A percentile compares a stretch with the other conserved stretches of the same genome.
These are phyloP conservation scores for Hibiscus trionum DNA, from an alignment of 345 rosid genomes.

Conservation along the genomic window DNA sequence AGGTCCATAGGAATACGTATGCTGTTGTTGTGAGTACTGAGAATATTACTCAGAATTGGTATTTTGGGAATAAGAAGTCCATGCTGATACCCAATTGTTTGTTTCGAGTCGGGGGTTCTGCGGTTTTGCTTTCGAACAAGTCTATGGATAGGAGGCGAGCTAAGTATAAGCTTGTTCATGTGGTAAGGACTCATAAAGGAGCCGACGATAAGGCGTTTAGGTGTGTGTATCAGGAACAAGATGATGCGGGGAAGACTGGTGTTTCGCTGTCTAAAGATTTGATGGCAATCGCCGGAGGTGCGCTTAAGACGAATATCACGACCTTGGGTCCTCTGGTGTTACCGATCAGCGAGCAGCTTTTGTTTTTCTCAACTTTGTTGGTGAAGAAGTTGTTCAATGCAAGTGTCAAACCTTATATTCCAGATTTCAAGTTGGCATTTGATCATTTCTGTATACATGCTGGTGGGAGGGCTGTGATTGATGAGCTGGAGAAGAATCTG, in stretches of 20 bases:
- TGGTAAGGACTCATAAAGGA: conserved; percentile 63
- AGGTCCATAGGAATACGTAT: conserved; percentile 55
- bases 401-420: conserved; percentile 46
- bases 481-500: conserved; percentile 53
- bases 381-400: conserved; percentile 37
- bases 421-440: conserved; percentile 51
- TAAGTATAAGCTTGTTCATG: conserved; percentile 55
- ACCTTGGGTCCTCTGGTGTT: conserved; percentile 53
- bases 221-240: conserved; percentile 68
- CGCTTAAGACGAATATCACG: conserved; percentile 50
- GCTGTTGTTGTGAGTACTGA: conserved; percentile 76
- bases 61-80: conserved; percentile 64
- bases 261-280: conserved; percentile 57
- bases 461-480: conserved; percentile 53
- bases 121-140: conserved; percentile 56
- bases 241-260: conserved; percentile 50
- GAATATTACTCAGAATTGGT: conserved; percentile 60
- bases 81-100: conserved; percentile 69
- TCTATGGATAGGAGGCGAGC: conserved; percentile 41
- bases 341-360: conserved; percentile 53
- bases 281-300: conserved; percentile 61
- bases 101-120: conserved; percentile 61
- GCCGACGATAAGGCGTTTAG: conserved; percentile 60
- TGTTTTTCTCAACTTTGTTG: conserved; percentile 41
- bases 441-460: conserved; percentile 54